Conservation (phyloP, 1,284 basidiomycete species). For the Irpex sp. region DNA sequence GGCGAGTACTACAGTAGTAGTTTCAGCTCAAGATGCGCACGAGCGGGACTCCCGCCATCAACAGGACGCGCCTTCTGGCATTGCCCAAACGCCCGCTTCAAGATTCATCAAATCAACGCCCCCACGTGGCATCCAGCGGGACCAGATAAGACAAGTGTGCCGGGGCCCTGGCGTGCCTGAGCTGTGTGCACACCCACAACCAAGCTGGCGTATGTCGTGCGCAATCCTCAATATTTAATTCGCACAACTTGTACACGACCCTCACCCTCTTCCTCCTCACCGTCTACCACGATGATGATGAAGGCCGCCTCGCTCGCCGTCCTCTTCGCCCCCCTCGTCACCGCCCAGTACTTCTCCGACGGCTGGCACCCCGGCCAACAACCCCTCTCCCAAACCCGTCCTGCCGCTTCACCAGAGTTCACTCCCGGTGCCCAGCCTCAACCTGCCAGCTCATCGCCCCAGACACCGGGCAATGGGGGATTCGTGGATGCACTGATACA, state of each 20-base stretch:
- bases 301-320: constrained; percentile 36
- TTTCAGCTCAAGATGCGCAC: neutral
- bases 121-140: neutral
- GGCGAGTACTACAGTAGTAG: neutral
- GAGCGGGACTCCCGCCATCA: neutral
- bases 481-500: constrained; percentile 47
- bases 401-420: constrained; percentile 6
- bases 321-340: constrained; percentile 33
- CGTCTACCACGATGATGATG: constrained; percentile 40
- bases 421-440: constrained; percentile 16
- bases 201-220: too few species aligned
- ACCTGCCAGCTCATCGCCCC: constrained; percentile 12
- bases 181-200: neutral
- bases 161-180: constrained; percentile 5
- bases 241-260: constrained; percentile 11
- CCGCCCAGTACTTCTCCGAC: constrained; percentile 69
- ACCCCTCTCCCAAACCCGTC: constrained; percentile 25
- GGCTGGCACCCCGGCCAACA: constrained; percentile 77
- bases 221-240: neutral
- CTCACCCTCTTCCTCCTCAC: neutral
- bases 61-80: neutral
- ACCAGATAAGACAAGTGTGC: neutral
- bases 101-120: neutral
- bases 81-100: too few species aligned
- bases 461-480: constrained; percentile 6